Percentiles rank a stretch among this genome's conserved stretches.
Evolutionary conservation across 1,139 yeast genomes (phyloP).

Genomic region (Debaryomyces udenii): DNA sequence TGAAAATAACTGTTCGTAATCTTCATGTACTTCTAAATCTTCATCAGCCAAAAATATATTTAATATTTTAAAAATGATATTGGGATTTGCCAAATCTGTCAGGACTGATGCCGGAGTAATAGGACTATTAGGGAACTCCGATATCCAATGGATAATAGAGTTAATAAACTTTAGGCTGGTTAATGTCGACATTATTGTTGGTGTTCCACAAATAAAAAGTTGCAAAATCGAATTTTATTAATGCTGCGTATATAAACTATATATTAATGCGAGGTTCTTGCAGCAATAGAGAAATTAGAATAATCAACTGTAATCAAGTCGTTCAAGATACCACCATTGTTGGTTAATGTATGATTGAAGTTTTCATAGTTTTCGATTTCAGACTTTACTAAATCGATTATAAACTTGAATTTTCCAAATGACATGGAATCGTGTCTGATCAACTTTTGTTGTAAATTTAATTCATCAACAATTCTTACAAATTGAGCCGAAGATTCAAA

Average conservation of each 20-base stretch:
- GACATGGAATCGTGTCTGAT: conserved; percentile 61
- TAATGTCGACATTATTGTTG: conserved; percentile 7
- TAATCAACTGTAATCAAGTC: conserved; percentile 52
- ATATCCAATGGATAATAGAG: conserved; percentile 29
- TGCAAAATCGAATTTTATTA: conserved; percentile 10
- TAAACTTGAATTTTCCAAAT: conserved; percentile 49
- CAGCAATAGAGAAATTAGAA: conserved; percentile 40
- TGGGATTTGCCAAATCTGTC: conserved; percentile 19
- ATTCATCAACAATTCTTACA: conserved; percentile 36
- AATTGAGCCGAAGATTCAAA: conserved; percentile 29
- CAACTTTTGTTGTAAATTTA: conserved; percentile 49
- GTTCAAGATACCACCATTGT: conserved; percentile 28
- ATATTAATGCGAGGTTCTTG: conserved; percentile 18
- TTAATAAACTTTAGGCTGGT: conserved; percentile 16
- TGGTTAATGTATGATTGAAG: conserved; percentile 23
- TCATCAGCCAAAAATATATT: conserved; percentile 19
- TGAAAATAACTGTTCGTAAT: conserved; percentile 8
- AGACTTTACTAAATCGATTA: conserved; percentile 49
- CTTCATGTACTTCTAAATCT: conserved; percentile 15
- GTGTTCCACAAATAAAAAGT: conserved; percentile 8
- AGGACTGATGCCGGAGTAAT: conserved; percentile 14
- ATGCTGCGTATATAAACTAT: conserved; percentile 7
- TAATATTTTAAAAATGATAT: conserved; percentile 17
- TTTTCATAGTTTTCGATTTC: conserved; percentile 36
- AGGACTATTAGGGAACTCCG: conserved; percentile 27